Evolutionary conservation across 1,139 yeast species (phyloP).

Genomic region (Geotrichum histeridarum): DNA sequence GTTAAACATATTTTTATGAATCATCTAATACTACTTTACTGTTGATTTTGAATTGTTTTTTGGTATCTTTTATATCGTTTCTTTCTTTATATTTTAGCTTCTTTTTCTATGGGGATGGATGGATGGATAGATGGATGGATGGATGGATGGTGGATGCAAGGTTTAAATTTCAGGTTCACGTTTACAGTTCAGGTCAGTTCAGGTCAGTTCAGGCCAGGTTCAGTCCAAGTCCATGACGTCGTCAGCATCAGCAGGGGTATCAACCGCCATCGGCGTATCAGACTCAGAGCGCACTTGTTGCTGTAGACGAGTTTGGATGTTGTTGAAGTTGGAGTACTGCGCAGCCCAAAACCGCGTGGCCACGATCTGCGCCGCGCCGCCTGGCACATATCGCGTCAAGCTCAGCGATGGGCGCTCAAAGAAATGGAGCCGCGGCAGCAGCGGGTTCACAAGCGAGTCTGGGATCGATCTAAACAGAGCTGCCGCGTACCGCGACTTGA

Average conservation of each 20-base stretch:
- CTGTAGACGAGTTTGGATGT: no score
- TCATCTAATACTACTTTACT: not conserved
- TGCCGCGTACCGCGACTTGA: not conserved
- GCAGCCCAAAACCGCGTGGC: constrained; percentile 5
- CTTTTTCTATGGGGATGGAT: not conserved
- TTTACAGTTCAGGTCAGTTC: no score
- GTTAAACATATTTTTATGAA: no score
- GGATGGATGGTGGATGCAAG: not conserved
- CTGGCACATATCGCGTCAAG: constrained; percentile 11
- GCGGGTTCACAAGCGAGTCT: not conserved
- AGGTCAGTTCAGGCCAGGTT: no score
- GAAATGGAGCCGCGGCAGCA: constrained; percentile 2
- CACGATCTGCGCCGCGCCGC: not conserved
- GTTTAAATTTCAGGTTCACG: not conserved
- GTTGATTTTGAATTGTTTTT: not conserved
- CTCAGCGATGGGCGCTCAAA: constrained; percentile 9
- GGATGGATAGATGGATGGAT: no score
- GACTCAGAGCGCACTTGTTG: no score
- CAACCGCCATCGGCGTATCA: no score
- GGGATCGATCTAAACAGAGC: not conserved
- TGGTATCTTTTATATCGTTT: not conserved
- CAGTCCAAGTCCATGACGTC: no score
- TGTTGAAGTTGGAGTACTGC: not conserved
- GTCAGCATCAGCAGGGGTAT: no score
- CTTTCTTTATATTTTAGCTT: not conserved